Conservation (phyloP, 192 early-diverging fungal species). For the Backusella australiensis region DNA sequence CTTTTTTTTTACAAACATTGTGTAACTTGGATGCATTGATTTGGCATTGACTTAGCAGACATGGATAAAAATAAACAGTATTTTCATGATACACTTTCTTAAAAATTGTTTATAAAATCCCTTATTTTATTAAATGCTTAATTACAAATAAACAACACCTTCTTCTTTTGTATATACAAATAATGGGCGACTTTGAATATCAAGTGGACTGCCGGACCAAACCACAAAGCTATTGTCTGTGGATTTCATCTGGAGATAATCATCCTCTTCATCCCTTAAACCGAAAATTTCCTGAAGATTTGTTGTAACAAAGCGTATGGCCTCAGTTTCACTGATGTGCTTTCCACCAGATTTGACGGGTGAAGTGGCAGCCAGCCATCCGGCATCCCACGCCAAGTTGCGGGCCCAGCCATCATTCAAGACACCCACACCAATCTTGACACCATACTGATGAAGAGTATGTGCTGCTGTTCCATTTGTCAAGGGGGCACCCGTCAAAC, state of each 20-base stretch:
- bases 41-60: neutral
- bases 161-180: slow-evolving; percentile 17
- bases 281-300: slow-evolving; percentile 68
- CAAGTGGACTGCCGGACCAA: slow-evolving; percentile 63
- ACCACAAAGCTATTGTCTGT: slow-evolving; percentile 46
- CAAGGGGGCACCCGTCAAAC: slow-evolving; percentile 53
- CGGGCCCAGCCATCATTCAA: slow-evolving; percentile 52
- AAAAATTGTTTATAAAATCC: neutral
- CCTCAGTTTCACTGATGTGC: slow-evolving; percentile 54
- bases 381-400: slow-evolving; percentile 77
- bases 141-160: slow-evolving; percentile 1
- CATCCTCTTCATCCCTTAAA: slow-evolving; percentile 24
- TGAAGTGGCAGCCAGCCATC: slow-evolving; percentile 54
- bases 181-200: slow-evolving; percentile 44
- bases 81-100: neutral
- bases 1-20: neutral
- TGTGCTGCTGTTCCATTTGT: slow-evolving; percentile 51
- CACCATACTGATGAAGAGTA: slow-evolving; percentile 53
- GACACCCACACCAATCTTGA: slow-evolving; percentile 58
- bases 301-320: slow-evolving; percentile 68
- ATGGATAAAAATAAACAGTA: neutral
- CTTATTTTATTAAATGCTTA: neutral
- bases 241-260: slow-evolving; percentile 13
- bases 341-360: slow-evolving; percentile 17
- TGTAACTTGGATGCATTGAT: neutral